A percentile compares a stretch with the other conserved stretches of the same genome.
These are phyloP conservation scores for Xanthoconium purpureum DNA, from an alignment of 768 basidiomycete genomes.

Conservation along the genomic window DNA sequence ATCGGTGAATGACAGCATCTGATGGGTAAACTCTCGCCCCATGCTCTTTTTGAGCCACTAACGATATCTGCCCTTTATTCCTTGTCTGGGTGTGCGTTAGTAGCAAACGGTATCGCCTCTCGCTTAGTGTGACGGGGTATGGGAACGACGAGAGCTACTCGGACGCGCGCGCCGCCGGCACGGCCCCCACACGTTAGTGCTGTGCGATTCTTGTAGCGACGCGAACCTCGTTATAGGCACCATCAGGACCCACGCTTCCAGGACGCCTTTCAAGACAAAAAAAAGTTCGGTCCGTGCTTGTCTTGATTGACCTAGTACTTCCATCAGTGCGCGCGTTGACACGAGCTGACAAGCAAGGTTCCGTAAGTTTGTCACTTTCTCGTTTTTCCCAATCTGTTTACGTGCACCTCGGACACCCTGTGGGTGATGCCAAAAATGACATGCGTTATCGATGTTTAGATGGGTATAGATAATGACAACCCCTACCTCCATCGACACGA, in stretches of 20 bases:
- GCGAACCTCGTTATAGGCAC: neutral
- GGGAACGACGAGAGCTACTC: neutral
- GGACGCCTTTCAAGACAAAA: neutral
- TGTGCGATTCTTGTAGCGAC: neutral
- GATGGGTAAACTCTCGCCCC: neutral
- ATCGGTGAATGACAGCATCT: constrained; percentile 2
- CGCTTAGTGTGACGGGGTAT: neutral
- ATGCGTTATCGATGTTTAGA: neutral
- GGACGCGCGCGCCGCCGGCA: neutral
- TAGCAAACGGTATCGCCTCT: neutral
- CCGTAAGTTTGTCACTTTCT: neutral
- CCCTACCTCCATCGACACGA: neutral
- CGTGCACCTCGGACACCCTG: constrained; percentile 10
- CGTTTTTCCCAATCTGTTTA: neutral
- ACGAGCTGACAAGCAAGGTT: neutral
- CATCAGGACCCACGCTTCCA: neutral
- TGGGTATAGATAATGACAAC: neutral
- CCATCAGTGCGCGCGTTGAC: neutral
- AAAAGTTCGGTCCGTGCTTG: neutral
- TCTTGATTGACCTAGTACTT: neutral
- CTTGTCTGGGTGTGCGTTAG: neutral
- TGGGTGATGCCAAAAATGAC: neutral
- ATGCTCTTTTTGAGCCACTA: neutral
- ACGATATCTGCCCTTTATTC: neutral
- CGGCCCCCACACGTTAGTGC: neutral